Evolutionary conservation across 352 stramenopile species (phyloP), one percentile per base, ranked within the genome.

Genomic region (Phytophthora tentaculata): DNA sequence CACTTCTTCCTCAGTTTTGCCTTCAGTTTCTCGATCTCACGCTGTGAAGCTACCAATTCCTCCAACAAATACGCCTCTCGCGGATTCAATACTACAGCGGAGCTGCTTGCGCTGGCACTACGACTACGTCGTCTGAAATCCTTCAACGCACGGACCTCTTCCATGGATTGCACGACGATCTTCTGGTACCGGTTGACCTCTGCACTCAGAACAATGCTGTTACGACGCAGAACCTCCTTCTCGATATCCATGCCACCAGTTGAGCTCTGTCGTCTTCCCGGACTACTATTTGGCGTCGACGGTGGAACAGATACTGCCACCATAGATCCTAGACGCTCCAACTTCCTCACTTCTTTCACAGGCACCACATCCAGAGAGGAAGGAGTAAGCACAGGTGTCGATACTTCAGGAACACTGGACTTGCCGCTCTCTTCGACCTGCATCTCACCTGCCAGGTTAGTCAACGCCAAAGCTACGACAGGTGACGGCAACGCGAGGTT

Each of bases 121-220:
- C 69, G 68, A 64, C 64, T 82, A 8, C 53, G 63, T 14, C 67
- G 67, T n/a, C 61, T 66, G 0, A 70, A 76, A 55, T 79, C 74
- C 55, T 79, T 79, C 14, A 82, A 55, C 5, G 67, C 57, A 3
- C 64, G 62, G 2, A 82, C 72, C 45, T 82, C 74, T 29, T 79
- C 71, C 56, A 79, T 72, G 8, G 74, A 82, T 13, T 82, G 71
- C 28, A 79, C 71, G 1, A 82, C 74, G 37, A 82, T 65, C 32
- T 82, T 73, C 26, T 76, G 70, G 24, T 82, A 82, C 35, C 75
- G 72, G 39, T 79, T 74, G 5, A 82, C 67, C 41, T 82, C 74
- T 17, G 74, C 67, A 13, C 56, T 73, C 9, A 82, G 48, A 52
- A 59, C 64, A 19, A 77, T 62, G 55, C 74, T 82, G 28, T 77